phyloP scores from a whole-genome alignment of 768 basidiomycete species.

The Hericium erinaceus region DNA sequence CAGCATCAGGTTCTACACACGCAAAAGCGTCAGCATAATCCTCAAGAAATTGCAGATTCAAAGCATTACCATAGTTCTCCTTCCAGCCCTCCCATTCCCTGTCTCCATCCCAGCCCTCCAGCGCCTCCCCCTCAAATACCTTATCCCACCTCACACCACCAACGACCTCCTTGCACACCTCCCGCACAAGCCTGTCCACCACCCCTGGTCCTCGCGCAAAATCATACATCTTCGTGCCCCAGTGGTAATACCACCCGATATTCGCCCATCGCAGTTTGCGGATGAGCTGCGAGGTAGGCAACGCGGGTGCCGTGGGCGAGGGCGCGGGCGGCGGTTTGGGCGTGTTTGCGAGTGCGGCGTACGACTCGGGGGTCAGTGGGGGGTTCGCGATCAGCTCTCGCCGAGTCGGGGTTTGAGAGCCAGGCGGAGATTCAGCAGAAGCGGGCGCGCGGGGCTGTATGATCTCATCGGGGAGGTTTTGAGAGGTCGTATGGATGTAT shows the following conservation, averaged over 20 bases:
- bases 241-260: conserved; percentile 94
- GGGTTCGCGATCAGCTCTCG: conserved; percentile 64
- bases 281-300: conserved; percentile 46
- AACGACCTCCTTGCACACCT: conserved; percentile 58
- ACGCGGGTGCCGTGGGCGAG: conserved; percentile 46
- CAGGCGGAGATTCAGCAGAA: conserved; percentile 14
- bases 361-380: conserved; percentile 50
- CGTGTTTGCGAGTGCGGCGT: conserved; percentile 38
- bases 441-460: conserved; percentile 38
- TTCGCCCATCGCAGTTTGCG: conserved; percentile 90
- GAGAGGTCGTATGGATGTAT: conserved; percentile 30
- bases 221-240: conserved; percentile 94
- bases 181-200: conserved; percentile 46
- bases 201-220: conserved; percentile 61
- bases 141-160: conserved; percentile 56
- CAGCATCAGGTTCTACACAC: conserved; percentile 79
- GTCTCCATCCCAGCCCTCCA: conserved; percentile 40
- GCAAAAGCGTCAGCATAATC: neutral
- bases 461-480: conserved; percentile 3
- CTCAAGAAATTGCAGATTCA: neutral
- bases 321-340: conserved; percentile 60
- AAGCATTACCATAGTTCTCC: conserved; percentile 60
- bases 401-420: conserved; percentile 36
- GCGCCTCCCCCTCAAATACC: conserved; percentile 37
- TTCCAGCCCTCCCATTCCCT: conserved; percentile 69